These are phyloP conservation scores for Calophaca sinica DNA, from an alignment of 306 rosid species.

Conservation along the genomic window DNA sequence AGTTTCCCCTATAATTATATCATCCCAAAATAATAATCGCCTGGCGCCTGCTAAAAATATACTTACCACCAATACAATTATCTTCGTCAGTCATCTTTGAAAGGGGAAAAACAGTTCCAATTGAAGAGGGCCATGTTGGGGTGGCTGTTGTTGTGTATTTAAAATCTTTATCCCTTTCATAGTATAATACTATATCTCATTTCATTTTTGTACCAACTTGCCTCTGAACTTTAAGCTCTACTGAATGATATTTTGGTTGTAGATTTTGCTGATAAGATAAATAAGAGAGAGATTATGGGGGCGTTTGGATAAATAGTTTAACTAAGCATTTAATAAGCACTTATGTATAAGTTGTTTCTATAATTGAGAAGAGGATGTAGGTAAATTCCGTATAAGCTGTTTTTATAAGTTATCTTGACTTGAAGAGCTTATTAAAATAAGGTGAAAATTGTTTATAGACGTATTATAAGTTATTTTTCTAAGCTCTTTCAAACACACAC, in stretches of 20 bases:
- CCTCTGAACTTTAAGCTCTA: not conserved
- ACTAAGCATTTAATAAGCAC: no score
- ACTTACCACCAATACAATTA: not conserved
- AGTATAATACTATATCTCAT: not conserved
- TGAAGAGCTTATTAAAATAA: no score
- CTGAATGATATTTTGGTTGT: not conserved
- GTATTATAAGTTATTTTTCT: no score
- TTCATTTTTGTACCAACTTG: slow-evolving; percentile 2
- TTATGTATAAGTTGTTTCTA: no score
- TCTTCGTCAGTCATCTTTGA: not conserved
- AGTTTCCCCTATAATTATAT: not conserved
- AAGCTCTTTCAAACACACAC: no score
- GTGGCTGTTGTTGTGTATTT: not conserved
- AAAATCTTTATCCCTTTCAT: slow-evolving; percentile 20
- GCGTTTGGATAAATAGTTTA: no score
- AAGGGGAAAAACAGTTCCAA: not conserved
- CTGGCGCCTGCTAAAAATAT: not conserved
- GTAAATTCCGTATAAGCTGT: no score
- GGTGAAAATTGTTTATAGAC: no score
- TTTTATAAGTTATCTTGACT: no score
- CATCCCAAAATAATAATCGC: not conserved
- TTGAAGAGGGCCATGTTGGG: not conserved
- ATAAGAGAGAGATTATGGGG: not conserved
- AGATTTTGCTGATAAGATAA: slow-evolving; percentile 22
- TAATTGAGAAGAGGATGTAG: no score